These are phyloP conservation scores for Alnus glutinosa DNA, from an alignment of 306 rosid genomes.

Conservation along the genomic window DNA sequence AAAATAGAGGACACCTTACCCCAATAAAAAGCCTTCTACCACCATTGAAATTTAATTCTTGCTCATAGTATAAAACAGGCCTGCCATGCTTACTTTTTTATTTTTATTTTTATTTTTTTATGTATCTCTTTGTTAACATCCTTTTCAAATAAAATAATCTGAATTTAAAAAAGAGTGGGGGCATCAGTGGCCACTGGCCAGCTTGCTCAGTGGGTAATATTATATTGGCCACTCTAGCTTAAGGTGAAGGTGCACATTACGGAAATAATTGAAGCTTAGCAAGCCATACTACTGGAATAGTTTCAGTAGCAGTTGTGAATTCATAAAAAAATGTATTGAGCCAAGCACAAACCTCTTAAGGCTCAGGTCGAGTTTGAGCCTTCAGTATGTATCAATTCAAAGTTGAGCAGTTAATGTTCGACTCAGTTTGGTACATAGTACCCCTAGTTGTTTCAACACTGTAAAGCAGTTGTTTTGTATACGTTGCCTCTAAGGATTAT, in stretches of 20 bases:
- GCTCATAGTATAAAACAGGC: not conserved
- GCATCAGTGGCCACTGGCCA: too few species aligned
- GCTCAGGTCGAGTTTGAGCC: not conserved
- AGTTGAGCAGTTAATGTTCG: not conserved
- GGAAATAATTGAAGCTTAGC: not conserved
- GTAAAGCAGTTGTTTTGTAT: not conserved
- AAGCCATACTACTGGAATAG: not conserved
- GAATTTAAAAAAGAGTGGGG: not conserved
- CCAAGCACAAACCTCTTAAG: not conserved
- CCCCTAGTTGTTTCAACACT: not conserved
- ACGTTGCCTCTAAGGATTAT: not conserved
- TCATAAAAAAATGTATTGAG: not conserved
- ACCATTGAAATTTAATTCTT: not conserved
- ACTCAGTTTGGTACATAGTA: not conserved
- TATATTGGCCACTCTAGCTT: not conserved
- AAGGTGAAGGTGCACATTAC: not conserved
- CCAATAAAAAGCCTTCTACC: not conserved
- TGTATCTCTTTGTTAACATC: not conserved
- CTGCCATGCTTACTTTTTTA: not conserved
- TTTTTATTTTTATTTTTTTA: not conserved
- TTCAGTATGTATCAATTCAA: not conserved
- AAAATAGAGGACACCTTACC: not conserved
- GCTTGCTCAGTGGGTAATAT: not conserved
- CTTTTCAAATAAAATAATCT: not conserved
- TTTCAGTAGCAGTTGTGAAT: not conserved